Evolutionary conservation across 2,329 filamentous ascomycete species (phyloP).

Genomic region (Cytospora mali): DNA sequence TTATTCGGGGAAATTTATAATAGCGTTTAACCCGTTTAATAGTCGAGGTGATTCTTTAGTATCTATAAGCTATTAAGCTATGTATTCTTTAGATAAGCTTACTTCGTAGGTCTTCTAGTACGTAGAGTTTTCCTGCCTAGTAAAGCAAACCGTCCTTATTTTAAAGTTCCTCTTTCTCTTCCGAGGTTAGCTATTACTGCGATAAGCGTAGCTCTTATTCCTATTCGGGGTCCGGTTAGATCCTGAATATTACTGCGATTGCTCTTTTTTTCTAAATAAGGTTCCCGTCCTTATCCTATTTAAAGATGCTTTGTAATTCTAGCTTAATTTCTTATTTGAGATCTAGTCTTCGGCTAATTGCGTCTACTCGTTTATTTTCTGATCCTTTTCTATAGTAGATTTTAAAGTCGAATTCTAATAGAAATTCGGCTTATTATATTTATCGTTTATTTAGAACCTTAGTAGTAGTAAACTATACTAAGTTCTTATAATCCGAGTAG

Average conservation of each 20-base stretch:
- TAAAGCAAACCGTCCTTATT: not conserved
- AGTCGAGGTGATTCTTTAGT: slow-evolving; percentile 2
- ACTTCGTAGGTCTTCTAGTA: not conserved
- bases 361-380: not conserved
- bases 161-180: not conserved
- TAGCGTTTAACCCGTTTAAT: not conserved
- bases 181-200: too few relatives aligned
- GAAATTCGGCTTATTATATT: not conserved
- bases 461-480: not conserved
- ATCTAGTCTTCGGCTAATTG: too few relatives aligned
- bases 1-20: not conserved
- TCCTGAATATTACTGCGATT: too few relatives aligned
- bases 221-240: too few relatives aligned
- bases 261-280: too few relatives aligned
- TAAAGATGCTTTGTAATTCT: not conserved
- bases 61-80: not conserved
- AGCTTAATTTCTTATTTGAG: not conserved
- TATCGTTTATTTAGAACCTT: not conserved
- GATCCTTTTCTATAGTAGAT: not conserved
- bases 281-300: not conserved
- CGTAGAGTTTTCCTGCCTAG: not conserved
- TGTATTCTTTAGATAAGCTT: slow-evolving; percentile 3
- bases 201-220: too few relatives aligned
- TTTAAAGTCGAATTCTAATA: too few relatives aligned
- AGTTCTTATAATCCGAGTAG: not conserved